phyloP scores from a whole-genome alignment of 2,329 filamentous ascomycete genomes.

The Sporothrix sp. region DNA sequence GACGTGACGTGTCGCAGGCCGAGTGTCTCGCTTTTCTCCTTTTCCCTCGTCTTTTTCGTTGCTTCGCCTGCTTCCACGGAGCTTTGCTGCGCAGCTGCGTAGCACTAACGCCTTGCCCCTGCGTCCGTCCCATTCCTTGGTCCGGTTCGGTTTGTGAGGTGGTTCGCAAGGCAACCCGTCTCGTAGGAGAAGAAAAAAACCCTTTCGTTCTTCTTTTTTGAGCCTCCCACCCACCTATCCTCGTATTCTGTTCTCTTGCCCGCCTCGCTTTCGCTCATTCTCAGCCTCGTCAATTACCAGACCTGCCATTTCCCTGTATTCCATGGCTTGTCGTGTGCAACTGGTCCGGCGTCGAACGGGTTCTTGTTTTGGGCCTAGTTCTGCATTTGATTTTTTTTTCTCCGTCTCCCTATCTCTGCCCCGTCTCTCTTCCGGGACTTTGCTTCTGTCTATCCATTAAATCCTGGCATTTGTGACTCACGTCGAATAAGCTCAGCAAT shows the following conservation, averaged over 20 bases:
- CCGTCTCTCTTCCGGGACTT: too few relatives aligned
- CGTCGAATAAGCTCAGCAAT: too few relatives aligned
- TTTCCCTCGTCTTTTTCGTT: neutral
- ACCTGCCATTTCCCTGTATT: neutral
- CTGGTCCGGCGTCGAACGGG: too few relatives aligned
- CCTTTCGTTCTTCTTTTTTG: neutral
- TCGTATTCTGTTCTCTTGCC: neutral
- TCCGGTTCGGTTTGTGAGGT: neutral
- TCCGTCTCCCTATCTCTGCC: neutral
- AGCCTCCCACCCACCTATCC: too few relatives aligned
- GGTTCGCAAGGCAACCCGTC: constrained; percentile 4
- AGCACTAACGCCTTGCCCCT: constrained; percentile 7
- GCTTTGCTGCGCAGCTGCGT: constrained; percentile 4
- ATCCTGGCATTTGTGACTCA: too few relatives aligned
- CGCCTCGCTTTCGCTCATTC: neutral
- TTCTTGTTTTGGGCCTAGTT: too few relatives aligned
- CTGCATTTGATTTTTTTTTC: neutral
- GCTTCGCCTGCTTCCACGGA: neutral
- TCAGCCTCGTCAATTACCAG: constrained; percentile 1
- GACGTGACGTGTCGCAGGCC: constrained; percentile 7
- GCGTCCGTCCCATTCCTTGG: constrained; percentile 9
- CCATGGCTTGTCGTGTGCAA: too few relatives aligned
- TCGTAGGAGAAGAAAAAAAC: too few relatives aligned
- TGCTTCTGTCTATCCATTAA: too few relatives aligned
- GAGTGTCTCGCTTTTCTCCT: constrained; percentile 5